Evolutionary conservation across 192 early-diverging fungal species (phyloP), one percentile per base, ranked within the genome.

Genomic region (Podila horticola): DNA sequence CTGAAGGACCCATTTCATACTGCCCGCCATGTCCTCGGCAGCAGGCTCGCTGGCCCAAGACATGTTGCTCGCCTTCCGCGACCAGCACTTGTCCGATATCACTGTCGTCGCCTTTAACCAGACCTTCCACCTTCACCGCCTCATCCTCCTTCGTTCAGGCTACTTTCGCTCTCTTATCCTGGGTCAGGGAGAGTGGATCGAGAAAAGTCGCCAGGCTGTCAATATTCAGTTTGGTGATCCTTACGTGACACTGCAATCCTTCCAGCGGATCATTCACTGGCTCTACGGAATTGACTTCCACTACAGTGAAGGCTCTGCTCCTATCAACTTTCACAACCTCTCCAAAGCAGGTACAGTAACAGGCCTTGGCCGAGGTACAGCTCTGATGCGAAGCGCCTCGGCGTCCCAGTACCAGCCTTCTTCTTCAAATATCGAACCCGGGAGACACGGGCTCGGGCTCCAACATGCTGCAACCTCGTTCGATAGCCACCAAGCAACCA

Each of bases 261-360:
- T 81, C n/a, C 77, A 81, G 51, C 61, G 77, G 29, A 81, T 81
- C 58, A 73, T 81, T 55, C 77, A 81, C 22, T 81, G 77, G 77
- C 77, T 81, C 62, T 81, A 81, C 49, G 77, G 77, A 2, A 81
- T 73, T n/a, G 77, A 81, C 62, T 81, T 64, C 65, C 77, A 81
- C 36, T 81, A 73, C 26, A 58, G 66, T 29, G 77, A 81, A 48
- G 71, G 71, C 0, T 50, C 59, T 55, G 77, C 77, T 7, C 77
- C 77, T 0, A 55, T 72, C 31, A 51, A 48, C 1, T 81, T 81
- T 50, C 59, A n/a, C 45, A 22, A 19, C 50, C 34, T 34, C 20
- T 17, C 26, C 30, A 36, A 20, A 5, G 41, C 50, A 52, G 29
- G 12, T 4, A 48, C 22, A 38, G 52, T 8, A 0, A 24, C 49